Base-by-base conservation (phyloP, 129 eudicot genomes). In the Cynara cardunculus region DNA sequence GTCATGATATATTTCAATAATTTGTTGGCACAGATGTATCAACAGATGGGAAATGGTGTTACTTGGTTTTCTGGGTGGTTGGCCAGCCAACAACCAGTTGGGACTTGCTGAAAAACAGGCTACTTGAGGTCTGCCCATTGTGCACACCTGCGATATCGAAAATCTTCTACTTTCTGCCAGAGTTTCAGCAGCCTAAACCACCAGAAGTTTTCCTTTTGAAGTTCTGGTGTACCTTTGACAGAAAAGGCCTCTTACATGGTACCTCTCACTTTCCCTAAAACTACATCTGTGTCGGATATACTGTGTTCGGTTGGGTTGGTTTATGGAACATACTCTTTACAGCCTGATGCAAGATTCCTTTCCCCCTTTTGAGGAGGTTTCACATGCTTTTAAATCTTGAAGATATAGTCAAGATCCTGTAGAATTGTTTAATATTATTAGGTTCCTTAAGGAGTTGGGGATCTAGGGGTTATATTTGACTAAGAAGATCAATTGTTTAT, bases 41-140 rank as follows among this genome's bases (percentile, higher is more conserved):
- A 22, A 91, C 96, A 49, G 96, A 91, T 78, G 96, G 96, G 19
- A 89, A 85, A 84, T 91, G 96, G 96, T 91, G 96, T 78, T 91
- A 91, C 83, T 56, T 91, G 25, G 90, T 91, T 16, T 89, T 91
- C 71, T 91, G 91, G 90, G 93, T 91, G 12, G 85, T 85, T 75
- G 96, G 90, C 0, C 87, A 84, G 85, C 85, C 87, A 69, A 80
- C 84, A 62, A 89, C 93, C 24, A 78, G 79, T 64, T 91, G 96
- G 96, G 73, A 84, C 46, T 80, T 89, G 70, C 69, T 91, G 59
- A 87, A 84, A 82, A 85, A 80, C 46, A 87, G 93, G 79, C 82
- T 89, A 35, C 86, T 87, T 56, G 91, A 89, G 44, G 93, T 85
- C 25, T 89, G 93, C 71, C 93, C 93, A 5, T 82, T 82, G 6